Conservation (phyloP, 2,329 filamentous ascomycete species). For the Colletotrichum musae region DNA sequence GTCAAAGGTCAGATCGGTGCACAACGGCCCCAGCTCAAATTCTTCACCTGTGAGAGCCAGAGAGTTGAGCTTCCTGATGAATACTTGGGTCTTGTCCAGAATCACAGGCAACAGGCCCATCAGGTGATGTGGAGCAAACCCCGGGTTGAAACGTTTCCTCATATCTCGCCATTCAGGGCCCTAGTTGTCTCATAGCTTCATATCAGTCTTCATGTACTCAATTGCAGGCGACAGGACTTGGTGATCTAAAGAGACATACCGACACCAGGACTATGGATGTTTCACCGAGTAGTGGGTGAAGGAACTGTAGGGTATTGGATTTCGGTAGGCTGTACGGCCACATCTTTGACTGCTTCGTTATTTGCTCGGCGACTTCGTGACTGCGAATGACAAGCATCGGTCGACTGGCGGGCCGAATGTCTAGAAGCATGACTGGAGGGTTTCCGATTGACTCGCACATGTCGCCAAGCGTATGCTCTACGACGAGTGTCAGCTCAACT, state of each 20-base stretch:
- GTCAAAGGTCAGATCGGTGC: constrained; percentile 55
- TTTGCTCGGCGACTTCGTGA: constrained; percentile 55
- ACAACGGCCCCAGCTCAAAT: constrained; percentile 43
- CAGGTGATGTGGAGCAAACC: constrained; percentile 56
- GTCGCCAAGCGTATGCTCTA: constrained; percentile 45
- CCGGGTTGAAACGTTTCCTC: constrained; percentile 55
- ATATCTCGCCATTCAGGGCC: constrained; percentile 43
- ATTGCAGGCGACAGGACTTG: too few relatives aligned
- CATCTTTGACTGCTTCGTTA: constrained; percentile 49
- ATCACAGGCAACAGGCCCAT: constrained; percentile 53
- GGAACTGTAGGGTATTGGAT: constrained; percentile 46
- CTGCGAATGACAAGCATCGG: constrained; percentile 51
- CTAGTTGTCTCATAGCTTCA: background rate
- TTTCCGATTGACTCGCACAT: constrained; percentile 50
- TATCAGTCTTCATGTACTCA: background rate
- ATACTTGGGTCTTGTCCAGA: constrained; percentile 51
- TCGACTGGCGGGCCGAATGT: constrained; percentile 51
- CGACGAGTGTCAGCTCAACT: background rate
- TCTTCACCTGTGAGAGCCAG: constrained; percentile 29
- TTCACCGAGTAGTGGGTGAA: constrained; percentile 45
- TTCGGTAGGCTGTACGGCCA: constrained; percentile 52
- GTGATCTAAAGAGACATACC: constrained; percentile 3
- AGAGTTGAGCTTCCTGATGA: constrained; percentile 44
- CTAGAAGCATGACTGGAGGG: constrained; percentile 52
- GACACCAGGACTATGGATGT: constrained; percentile 42